phyloP scores from a whole-genome alignment of 768 basidiomycete species.

The Boletus speciosus region DNA sequence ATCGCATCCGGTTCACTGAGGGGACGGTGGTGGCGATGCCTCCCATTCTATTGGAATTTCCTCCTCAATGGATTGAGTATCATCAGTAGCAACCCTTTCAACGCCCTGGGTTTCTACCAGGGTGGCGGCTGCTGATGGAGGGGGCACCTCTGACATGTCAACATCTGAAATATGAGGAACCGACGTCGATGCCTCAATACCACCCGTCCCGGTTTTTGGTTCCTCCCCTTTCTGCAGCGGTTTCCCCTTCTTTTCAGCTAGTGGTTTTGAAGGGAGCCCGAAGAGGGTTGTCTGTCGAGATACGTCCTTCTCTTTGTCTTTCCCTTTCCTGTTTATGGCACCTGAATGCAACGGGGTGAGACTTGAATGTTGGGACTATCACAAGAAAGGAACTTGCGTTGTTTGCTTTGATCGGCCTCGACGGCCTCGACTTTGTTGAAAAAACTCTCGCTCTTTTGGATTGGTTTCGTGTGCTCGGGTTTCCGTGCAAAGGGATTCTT shows the following conservation, averaged over 20 bases:
- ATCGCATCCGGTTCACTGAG: neutral
- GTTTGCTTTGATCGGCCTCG: conserved; percentile 55
- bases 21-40: conserved; percentile 24
- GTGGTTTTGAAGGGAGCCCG: conserved; percentile 41
- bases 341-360: conserved; percentile 4
- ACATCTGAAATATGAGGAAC: conserved; percentile 14
- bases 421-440: conserved; percentile 80
- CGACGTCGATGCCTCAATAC: neutral
- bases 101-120: conserved; percentile 19
- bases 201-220: conserved; percentile 3
- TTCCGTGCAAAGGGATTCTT: conserved; percentile 72
- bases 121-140: conserved; percentile 18
- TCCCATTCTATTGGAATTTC: conserved; percentile 33
- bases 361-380: conserved; percentile 1
- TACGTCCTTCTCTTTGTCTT: conserved; percentile 43
- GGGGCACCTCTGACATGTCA: conserved; percentile 16
- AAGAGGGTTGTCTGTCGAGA: conserved; percentile 59
- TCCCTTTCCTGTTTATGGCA: conserved; percentile 33
- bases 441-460: conserved; percentile 84
- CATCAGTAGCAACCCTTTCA: conserved; percentile 7
- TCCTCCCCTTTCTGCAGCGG: conserved; percentile 24
- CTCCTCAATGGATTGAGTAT: conserved; percentile 27
- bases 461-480: conserved; percentile 47
- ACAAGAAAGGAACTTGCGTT: conserved; percentile 40
- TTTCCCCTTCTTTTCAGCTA: conserved; percentile 29